Evolutionary conservation across 2,329 filamentous ascomycete species (phyloP), one percentile per base, ranked within the genome.

Genomic region (Colletotrichum sp.): DNA sequence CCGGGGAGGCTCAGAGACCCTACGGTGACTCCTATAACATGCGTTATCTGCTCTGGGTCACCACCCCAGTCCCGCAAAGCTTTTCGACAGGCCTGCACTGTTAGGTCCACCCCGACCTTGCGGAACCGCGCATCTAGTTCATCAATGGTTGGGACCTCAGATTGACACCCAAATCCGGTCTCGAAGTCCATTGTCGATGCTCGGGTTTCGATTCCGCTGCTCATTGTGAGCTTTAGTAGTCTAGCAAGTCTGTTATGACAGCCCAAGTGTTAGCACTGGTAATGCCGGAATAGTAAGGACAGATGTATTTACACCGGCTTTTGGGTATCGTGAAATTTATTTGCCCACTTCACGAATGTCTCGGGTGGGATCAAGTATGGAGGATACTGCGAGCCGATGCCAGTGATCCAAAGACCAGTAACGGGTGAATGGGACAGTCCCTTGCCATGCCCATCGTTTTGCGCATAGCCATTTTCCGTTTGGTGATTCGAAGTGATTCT

Each of bases 1-100:
- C 85, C 84, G 2, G 85, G 85, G 18, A 80, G 83, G n/a, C 82
- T 82, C 32, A 82, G 80, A 27, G 81, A 80, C 12, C 84, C 86
- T 52, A 83, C 84, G 13, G 84, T 85, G 15, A 84, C 83, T 48
- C 82, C 84, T 10, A 86, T 80, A 16, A 81, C 79, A 68, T 86
- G 84, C 2, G 85, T 86, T 36, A 86, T 81, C 0, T 82, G 81
- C 3, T 71, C 36, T 7, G 78, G 65, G 15, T 48, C 39, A 6
- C 80, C 28, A 2, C 76, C 69, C 34, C 81, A 81, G 70, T 85
- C 84, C 2, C 67, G 30, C 43, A 86, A 76, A 6, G 83, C 84
- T 36, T 81, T 81, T 5, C 78, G 77, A 55, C 82, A 84, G 3
- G 84, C 84, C 4, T 78, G 69, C 2, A 79, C 78, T 1, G 83